Evolutionary conservation across 179 eudicot genomes (phyloP), one percentile per base, ranked within the genome.

Genomic region (Corrigiola litoralis): DNA sequence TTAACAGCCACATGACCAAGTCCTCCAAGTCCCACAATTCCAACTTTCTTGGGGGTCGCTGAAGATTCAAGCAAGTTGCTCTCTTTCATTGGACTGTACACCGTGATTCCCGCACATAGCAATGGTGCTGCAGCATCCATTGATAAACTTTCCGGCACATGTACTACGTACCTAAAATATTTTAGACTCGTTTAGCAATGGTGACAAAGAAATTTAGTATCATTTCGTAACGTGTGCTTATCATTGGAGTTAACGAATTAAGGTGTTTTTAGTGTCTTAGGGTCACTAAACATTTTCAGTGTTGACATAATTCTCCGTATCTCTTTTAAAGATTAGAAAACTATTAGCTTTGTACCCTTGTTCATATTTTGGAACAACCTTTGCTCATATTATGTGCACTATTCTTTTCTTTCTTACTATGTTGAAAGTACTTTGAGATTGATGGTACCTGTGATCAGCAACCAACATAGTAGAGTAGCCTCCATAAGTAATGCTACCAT

Each of bases 51-150:
- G 5, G 74, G 71, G 16, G 16, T 34, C 0, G 75, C 63, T 0
- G 76, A 53, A 18, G 75, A 33, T 37, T 86, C 87, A 3, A 88
- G 48, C 75, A 90, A 36, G 34, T 66, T 63, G 56, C 68, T 66
- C 67, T 86, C 90, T 61, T 88, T 91, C 79, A 91, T 37, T 2
- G 97, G 96, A 54, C 75, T 60, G 62, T 44, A 91, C 33, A 90
- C 90, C 0, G 95, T 90, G 4, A 90, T 59, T 49, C 97, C 97
- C 0, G 97, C 97, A 53, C 97, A 91, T 12, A 91, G 57, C 17
- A 91, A 66, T 5, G 97, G 97, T 10, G 95, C 97, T 8, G 87
- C 89, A 4, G 83, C 81, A 37, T 84, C 90, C 96, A 88, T 79
- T 0, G 97, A 75, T 49, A 88, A 41, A 52, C 50, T 77, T n/a